Evolutionary conservation across 1,284 basidiomycete genomes (phyloP), one percentile per base, ranked within the genome.

Genomic region (Mycena citricolor): DNA sequence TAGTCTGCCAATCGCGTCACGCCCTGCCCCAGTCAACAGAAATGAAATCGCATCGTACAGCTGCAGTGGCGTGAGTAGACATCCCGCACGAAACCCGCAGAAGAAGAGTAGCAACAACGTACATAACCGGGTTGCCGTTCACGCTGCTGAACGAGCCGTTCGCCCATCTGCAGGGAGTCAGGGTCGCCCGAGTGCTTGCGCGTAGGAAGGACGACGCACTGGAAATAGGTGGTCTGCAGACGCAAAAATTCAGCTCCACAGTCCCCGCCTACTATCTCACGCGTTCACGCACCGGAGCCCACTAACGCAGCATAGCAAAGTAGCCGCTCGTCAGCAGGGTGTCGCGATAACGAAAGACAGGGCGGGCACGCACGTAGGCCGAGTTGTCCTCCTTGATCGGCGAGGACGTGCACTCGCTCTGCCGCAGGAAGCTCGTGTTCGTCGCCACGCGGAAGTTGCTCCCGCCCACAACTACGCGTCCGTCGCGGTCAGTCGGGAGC

Each of bases 301-400:
- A 73, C 45, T 52, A n/a, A n/a, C n/a, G n/a, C n/a, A n/a, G n/a
- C n/a, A n/a, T n/a, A n/a, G n/a, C n/a, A n/a, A n/a, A n/a, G n/a
- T n/a, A n/a, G n/a, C n/a, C n/a, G n/a, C n/a, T n/a, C n/a, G 23
- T 25, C 16, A 26, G 3, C 24, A 29, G 3, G 19, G 21, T 6
- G 11, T 32, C 2, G 31, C 17, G 23, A 32, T 30, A 31, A n/a
- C 11, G 23, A 13, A 8, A 13, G 17, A 31, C 26, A 22, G 22
- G 20, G n/a, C n/a, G 33, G n/a, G 14, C 14, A 43, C 45, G 41
- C 26, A 48, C 50, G 44, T 73, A 73, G 32, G 61, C 62, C 24
- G 64, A 69, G 51, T 70, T 68, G 57, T 71, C 69, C 54, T 73
- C 61, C 13, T 57, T 54, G 42, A 73, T 69, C 13, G 68, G 68